Evolutionary conservation across 495 filamentous ascomycete genomes (phyloP), one percentile per base, ranked within the genome.

Genomic region (Lasiosphaeria miniovina): DNA sequence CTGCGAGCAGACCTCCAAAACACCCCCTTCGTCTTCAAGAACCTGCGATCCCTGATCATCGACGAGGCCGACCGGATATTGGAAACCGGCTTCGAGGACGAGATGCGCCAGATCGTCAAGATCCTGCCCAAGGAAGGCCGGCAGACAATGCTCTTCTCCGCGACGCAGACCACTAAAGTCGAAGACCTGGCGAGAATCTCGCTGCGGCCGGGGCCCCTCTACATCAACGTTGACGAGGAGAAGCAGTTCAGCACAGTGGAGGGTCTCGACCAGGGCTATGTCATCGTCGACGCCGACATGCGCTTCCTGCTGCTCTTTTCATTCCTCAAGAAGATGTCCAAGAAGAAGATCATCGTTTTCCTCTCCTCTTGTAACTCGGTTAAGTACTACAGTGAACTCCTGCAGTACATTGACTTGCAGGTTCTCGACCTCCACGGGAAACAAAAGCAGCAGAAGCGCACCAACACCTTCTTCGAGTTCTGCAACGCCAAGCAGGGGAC

Each of bases 391-490:
- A 84, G 90, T 12, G 94, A 98, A 67, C 85, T 97, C 2, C 82
- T 96, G 54, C 96, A 96, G 75, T 96, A 94, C 73, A 97, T 98
- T 59, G 94, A 98, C 72, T 82, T 98, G 7, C 93, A 90, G 17
- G 93, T 95, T n/a, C 82, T 93, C 41, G 88, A 88, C 60, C 74
- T 88, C 14, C 91, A 96, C 72, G 93, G 93, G 54, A 96, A 97
- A 74, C 90, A 96, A 75, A 98, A 98, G 75, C 94, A 98, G 74
- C 90, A 96, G 71, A 96, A 95, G 72, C 88, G 94, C 5, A 98
- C 94, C 51, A 95, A 94, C 68, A 96, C 91, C 0, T 98, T 98
- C 76, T 98, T 98, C 75, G 93, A 97, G 66, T 98, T 98, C 79
- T 92, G 89, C 75, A 98, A 98, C 71, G 93, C 94, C 6, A 87